Percentiles rank a stretch among this genome's conserved stretches.
Evolutionary conservation across 2,329 filamentous ascomycete genomes (phyloP).

Genomic region (Microdochium trichocladiopsis): DNA sequence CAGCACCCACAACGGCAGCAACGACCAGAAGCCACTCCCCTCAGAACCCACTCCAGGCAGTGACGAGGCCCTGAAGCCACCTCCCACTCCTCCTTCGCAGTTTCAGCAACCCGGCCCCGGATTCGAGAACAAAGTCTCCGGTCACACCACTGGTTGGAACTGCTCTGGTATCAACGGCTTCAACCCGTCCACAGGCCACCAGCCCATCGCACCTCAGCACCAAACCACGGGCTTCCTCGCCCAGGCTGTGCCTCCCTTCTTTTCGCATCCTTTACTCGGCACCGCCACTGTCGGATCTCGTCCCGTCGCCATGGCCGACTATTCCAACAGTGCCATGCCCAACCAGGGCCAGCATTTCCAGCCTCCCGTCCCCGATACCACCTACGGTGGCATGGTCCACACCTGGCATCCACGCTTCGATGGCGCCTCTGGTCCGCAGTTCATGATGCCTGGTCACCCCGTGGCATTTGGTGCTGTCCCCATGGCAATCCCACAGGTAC

Average conservation of each 20-base stretch:
- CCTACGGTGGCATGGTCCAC: slow-evolving; percentile 46
- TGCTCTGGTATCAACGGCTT: slow-evolving; percentile 6
- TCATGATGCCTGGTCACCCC: slow-evolving; percentile 1
- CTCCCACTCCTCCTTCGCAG: not conserved
- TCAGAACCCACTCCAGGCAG: not conserved
- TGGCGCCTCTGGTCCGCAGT: slow-evolving; percentile 1
- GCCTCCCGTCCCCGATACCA: slow-evolving; percentile 51
- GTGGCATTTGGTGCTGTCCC: slow-evolving; percentile 12
- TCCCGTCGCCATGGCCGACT: slow-evolving; percentile 29
- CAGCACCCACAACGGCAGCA: not conserved
- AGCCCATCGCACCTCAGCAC: slow-evolving; percentile 5
- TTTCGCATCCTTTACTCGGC: slow-evolving; percentile 1
- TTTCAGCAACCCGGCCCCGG: slow-evolving; percentile 10
- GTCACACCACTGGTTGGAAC: slow-evolving; percentile 8
- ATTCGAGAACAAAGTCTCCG: slow-evolving; percentile 9
- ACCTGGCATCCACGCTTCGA: slow-evolving; percentile 49
- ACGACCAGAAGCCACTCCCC: not conserved
- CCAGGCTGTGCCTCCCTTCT: slow-evolving; percentile 4
- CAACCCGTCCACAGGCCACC: slow-evolving; percentile 10
- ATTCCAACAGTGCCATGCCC: slow-evolving; percentile 34
- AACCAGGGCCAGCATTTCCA: slow-evolving; percentile 44
- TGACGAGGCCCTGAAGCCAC: not conserved
- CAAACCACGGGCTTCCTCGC: slow-evolving; percentile 7
- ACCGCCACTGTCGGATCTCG: not conserved
- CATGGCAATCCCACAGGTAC: slow-evolving; percentile 16